Evolutionary conservation across 192 early-diverging fungal species (phyloP), one percentile per base, ranked within the genome.

Genomic region (Coemansia sp.): DNA sequence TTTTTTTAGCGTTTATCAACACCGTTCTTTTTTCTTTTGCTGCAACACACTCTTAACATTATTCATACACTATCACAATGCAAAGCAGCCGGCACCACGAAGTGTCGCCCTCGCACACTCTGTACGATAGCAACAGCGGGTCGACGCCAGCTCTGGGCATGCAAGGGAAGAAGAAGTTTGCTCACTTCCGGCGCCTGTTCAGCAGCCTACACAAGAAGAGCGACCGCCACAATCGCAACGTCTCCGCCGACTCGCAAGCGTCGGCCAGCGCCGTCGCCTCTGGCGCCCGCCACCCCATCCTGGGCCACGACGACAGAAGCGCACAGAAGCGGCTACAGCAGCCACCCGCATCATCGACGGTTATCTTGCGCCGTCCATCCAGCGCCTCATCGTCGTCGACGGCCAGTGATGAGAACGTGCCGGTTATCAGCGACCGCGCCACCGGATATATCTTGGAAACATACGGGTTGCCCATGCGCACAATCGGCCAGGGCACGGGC

Each of bases 401-500:
- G 14, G 73, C 77, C 58, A 69, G 71, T 73, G 73, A 75, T 50
- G 77, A 80, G 60, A 75, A 77, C 70, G 62, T 68, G 34, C 82
- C 77, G 16, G 75, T 75, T 6, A 79, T 84, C 65, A 76, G 74
- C 60, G 76, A 84, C 68, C 70, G 74, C 14, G 65, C 77, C 8
- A 65, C 64, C 1, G 83, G 83, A 12, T 84, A 75, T 62, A 82
- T 84, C 38, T 61, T 76, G 16, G 75, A 74, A 60, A 74, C 69
- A 8, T 84, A 82, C 56, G 83, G 83, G 2, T 31, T 66, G 61
- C 66, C 83, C 8, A 62, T 77, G 66, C 68, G 70, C 55, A 76
- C 73, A 2, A 75, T 84, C 35, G 83, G 83, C 3, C 79, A 81
- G 42, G 83, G 83, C 41, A 84, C 83, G 2, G 83, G 83, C 67